Evolutionary conservation across 306 rosid genomes (phyloP).

Genomic region (Ochetophila trinervis): DNA sequence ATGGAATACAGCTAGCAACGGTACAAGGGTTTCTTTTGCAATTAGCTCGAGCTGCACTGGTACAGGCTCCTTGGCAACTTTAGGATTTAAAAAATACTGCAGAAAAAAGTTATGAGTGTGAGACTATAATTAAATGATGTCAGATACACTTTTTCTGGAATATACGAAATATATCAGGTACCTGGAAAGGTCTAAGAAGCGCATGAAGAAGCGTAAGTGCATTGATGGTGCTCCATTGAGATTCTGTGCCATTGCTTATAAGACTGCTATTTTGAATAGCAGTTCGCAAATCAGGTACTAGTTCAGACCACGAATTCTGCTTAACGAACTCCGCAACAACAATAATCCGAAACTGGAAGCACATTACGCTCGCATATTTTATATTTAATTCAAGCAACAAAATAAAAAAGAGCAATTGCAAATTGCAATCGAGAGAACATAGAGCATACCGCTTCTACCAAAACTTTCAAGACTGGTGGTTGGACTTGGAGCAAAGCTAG

Average conservation of each 20-base stretch:
- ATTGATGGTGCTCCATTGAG: slow-evolving; percentile 57
- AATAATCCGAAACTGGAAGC: slow-evolving; percentile 58
- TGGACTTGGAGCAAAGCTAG: slow-evolving; percentile 66
- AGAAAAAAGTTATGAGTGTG: slow-evolving; percentile 22
- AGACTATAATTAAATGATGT: background rate
- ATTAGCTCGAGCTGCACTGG: slow-evolving; percentile 76
- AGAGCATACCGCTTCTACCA: slow-evolving; percentile 63
- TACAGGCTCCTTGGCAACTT: slow-evolving; percentile 71
- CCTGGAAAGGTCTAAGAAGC: slow-evolving; percentile 85
- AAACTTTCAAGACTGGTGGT: slow-evolving; percentile 53
- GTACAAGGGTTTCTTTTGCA: slow-evolving; percentile 62
- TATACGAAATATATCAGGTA: slow-evolving; percentile 10
- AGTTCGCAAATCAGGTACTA: slow-evolving; percentile 57
- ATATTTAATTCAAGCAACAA: background rate
- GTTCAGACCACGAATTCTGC: slow-evolving; percentile 66
- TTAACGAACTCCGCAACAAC: slow-evolving; percentile 63
- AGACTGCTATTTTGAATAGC: slow-evolving; percentile 72
- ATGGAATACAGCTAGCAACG: slow-evolving; percentile 65
- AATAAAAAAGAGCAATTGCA: background rate
- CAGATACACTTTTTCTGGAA: background rate
- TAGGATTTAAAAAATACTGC: slow-evolving; percentile 82
- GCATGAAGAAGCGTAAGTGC: slow-evolving; percentile 66
- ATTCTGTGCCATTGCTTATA: slow-evolving; percentile 28
- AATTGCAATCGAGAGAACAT: too few relatives aligned
- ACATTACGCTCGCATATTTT: background rate